These are phyloP conservation scores for Poa pratensis DNA, from an alignment of 176 grass and related monocot species.

Conservation along the genomic window DNA sequence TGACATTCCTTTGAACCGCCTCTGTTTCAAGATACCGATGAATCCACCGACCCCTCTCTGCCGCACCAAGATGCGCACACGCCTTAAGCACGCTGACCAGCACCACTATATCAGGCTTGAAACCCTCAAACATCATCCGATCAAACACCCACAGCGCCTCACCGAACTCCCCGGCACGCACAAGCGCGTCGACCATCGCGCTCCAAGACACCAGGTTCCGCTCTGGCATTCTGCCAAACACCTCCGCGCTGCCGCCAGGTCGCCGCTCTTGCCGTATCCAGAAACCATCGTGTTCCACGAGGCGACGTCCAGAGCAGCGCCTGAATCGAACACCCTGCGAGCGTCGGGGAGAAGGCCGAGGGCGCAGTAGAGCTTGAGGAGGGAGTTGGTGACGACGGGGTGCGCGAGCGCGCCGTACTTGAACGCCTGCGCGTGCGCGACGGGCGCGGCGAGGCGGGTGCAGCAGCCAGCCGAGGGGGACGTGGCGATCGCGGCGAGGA, in stretches of 20 bases:
- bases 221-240: slow-evolving; percentile 64
- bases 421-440: slow-evolving; percentile 58
- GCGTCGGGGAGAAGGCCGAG: slow-evolving; percentile 46
- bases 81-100: slow-evolving; percentile 66
- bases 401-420: slow-evolving; percentile 58
- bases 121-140: slow-evolving; percentile 42
- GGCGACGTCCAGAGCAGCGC: slow-evolving; percentile 35
- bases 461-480: neutral
- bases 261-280: slow-evolving; percentile 47
- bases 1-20: slow-evolving; percentile 40
- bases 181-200: slow-evolving; percentile 54
- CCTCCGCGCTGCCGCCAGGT: slow-evolving; percentile 37
- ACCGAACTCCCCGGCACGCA: slow-evolving; percentile 38
- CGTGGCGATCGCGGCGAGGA: slow-evolving; percentile 42
- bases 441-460: slow-evolving; percentile 5
- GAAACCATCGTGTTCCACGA: slow-evolving; percentile 77
- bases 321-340: slow-evolving; percentile 55
- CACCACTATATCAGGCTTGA: slow-evolving; percentile 52
- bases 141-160: slow-evolving; percentile 56
- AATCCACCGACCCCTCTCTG: slow-evolving; percentile 56
- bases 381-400: slow-evolving; percentile 64
- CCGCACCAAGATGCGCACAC: slow-evolving; percentile 48
- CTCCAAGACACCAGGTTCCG: slow-evolving; percentile 64
- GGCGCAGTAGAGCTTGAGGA: slow-evolving; percentile 61
- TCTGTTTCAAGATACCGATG: slow-evolving; percentile 44